Conservation (phyloP, 805 yeast genomes). For the Yamadazyma sp. region DNA sequence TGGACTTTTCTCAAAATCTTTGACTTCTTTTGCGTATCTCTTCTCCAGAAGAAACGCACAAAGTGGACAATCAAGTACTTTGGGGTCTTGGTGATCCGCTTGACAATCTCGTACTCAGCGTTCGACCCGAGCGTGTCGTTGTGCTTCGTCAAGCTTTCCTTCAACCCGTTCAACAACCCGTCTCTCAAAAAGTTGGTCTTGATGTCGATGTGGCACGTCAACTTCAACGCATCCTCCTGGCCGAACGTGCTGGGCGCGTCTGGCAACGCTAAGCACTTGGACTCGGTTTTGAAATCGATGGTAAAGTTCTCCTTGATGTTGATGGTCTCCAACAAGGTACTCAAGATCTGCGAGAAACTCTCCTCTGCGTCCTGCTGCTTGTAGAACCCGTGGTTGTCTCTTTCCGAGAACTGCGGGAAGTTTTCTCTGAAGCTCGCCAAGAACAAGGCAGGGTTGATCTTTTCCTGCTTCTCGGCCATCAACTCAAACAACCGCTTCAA, state of each 20-base stretch:
- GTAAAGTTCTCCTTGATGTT: conserved; percentile 60
- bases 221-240: conserved; percentile 60
- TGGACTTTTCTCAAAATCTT: conserved; percentile 92
- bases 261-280: conserved; percentile 57
- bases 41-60: conserved; percentile 94
- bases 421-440: conserved; percentile 61
- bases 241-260: conserved; percentile 16
- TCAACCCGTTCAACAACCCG: conserved; percentile 73
- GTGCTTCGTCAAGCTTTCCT: conserved; percentile 75
- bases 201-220: conserved; percentile 86
- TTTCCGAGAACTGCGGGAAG: conserved; percentile 90
- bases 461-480: conserved; percentile 45
- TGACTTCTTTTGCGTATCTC: conserved; percentile 85
- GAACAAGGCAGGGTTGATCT: conserved; percentile 67
- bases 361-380: conserved; percentile 99
- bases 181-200: conserved; percentile 84
- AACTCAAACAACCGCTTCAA: conserved; percentile 46
- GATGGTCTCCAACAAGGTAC: conserved; percentile 47
- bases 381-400: conserved; percentile 62
- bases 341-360: conserved; percentile 77
- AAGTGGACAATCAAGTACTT: conserved; percentile 86
- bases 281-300: conserved; percentile 60
- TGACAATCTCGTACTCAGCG: conserved; percentile 63
- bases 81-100: conserved; percentile 75
- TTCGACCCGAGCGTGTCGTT: conserved; percentile 68